Evolutionary conservation across 352 stramenopile genomes (phyloP).

Genomic region (Globisporangium middletonii): DNA sequence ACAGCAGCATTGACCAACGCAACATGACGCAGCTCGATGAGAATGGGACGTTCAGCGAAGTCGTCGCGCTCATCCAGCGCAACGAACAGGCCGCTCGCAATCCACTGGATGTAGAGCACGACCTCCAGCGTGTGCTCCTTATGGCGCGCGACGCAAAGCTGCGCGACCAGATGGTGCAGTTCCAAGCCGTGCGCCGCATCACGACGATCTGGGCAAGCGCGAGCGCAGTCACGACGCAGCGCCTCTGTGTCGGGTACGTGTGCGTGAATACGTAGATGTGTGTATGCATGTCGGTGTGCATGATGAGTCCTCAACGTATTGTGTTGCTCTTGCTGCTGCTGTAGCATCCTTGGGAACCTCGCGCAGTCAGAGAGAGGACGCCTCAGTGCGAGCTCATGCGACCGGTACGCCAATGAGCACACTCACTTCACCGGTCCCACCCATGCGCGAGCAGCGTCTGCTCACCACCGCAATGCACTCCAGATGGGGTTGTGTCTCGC

Average conservation of each 20-base stretch:
- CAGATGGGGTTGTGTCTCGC: slow-evolving; percentile 66
- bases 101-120: slow-evolving; percentile 32
- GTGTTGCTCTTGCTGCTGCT: background rate
- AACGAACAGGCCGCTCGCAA: slow-evolving; percentile 36
- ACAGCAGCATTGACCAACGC: no score
- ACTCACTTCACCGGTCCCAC: no score
- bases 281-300: background rate
- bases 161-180: slow-evolving; percentile 53
- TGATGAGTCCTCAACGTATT: background rate
- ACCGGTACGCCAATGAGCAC: slow-evolving; percentile 21
- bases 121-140: slow-evolving; percentile 49
- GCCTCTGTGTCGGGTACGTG: slow-evolving; percentile 26
- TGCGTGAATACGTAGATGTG: background rate
- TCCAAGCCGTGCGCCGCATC: slow-evolving; percentile 46
- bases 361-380: slow-evolving; percentile 42
- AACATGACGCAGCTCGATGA: background rate
- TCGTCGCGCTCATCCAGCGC: slow-evolving; percentile 42
- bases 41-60: slow-evolving; percentile 41
- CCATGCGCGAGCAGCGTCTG: no score
- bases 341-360: slow-evolving; percentile 60
- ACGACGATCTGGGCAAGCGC: slow-evolving; percentile 26
- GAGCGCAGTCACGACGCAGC: slow-evolving; percentile 17
- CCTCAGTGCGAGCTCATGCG: slow-evolving; percentile 58
- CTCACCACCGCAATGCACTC: background rate
- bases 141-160: slow-evolving; percentile 38